phyloP scores from a whole-genome alignment of 345 rosid species.

The Nasturtium officinale region DNA sequence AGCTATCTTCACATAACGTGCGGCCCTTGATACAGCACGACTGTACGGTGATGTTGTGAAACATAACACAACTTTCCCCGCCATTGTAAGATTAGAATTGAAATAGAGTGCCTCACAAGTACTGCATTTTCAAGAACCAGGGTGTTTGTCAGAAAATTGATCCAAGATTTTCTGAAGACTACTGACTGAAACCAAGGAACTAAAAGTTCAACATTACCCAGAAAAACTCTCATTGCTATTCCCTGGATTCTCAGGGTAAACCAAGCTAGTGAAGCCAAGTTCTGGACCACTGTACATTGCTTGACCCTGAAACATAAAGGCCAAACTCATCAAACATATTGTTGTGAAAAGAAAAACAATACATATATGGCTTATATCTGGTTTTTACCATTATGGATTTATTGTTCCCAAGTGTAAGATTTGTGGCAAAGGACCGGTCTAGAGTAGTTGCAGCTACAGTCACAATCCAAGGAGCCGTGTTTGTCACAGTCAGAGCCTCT shows the following conservation, averaged over 20 bases:
- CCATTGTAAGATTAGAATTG: conserved; percentile 12
- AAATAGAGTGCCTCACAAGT: not conserved
- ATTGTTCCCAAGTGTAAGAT: conserved; percentile 48
- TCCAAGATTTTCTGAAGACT: too few relatives aligned
- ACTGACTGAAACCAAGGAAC: too few relatives aligned
- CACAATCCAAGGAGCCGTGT: conserved; percentile 57
- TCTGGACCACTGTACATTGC: not conserved
- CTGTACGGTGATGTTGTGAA: conserved; percentile 24
- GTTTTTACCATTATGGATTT: conserved; percentile 40
- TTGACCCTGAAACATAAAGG: too few relatives aligned
- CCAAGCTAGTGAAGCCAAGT: conserved; percentile 4
- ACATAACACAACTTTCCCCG: conserved; percentile 46
- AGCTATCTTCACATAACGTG: conserved; percentile 26
- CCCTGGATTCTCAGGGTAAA: not conserved
- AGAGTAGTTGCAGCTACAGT: conserved; percentile 61
- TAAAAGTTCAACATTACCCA: not conserved
- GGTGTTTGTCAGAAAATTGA: too few relatives aligned
- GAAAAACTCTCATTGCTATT: not conserved
- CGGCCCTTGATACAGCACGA: conserved; percentile 18
- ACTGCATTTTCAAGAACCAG: too few relatives aligned
- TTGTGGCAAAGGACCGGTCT: conserved; percentile 52
- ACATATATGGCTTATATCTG: too few relatives aligned
- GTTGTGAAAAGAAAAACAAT: too few relatives aligned
- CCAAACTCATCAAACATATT: too few relatives aligned
- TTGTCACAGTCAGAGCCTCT: conserved; percentile 40